These are phyloP conservation scores for Ceratocystis smalleyi DNA, from an alignment of 2,329 filamentous ascomycete species.

Conservation along the genomic window DNA sequence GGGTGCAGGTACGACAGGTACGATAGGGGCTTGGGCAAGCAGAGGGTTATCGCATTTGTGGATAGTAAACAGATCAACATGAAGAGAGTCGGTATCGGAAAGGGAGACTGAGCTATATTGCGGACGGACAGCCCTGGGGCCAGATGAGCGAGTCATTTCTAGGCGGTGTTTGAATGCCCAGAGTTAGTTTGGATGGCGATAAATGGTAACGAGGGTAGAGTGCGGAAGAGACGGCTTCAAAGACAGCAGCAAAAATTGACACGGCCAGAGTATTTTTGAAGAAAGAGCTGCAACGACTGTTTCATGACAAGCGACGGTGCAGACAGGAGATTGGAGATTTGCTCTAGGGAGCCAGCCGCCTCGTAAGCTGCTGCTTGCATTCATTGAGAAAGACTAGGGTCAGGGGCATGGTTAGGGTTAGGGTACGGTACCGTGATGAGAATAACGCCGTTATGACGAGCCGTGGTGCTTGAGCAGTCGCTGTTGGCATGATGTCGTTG, in stretches of 20 bases:
- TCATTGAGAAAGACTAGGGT: too few species aligned
- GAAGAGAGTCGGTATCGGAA: background rate
- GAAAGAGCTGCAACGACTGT: too few species aligned
- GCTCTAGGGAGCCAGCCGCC: too few species aligned
- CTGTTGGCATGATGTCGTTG: too few species aligned
- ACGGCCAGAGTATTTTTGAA: too few species aligned
- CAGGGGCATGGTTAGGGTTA: too few species aligned
- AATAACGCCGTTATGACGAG: too few species aligned
- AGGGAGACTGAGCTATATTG: background rate
- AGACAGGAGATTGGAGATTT: too few species aligned
- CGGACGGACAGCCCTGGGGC: background rate
- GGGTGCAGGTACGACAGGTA: background rate
- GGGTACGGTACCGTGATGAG: too few species aligned
- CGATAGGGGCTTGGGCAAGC: background rate
- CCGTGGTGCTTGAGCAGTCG: too few species aligned
- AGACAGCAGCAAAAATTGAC: background rate
- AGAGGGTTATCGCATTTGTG: background rate
- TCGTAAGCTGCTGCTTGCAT: too few species aligned
- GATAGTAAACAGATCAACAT: slow-evolving; percentile 7
- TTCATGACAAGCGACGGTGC: too few species aligned
- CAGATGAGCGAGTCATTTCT: slow-evolving; percentile 6
- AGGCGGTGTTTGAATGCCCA: background rate
- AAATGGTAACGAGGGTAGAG: background rate
- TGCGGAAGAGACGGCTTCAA: background rate
- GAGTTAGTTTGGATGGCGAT: background rate